Base-by-base conservation (phyloP, 768 basidiomycete species). In the Omphalotus guepiniiformis region DNA sequence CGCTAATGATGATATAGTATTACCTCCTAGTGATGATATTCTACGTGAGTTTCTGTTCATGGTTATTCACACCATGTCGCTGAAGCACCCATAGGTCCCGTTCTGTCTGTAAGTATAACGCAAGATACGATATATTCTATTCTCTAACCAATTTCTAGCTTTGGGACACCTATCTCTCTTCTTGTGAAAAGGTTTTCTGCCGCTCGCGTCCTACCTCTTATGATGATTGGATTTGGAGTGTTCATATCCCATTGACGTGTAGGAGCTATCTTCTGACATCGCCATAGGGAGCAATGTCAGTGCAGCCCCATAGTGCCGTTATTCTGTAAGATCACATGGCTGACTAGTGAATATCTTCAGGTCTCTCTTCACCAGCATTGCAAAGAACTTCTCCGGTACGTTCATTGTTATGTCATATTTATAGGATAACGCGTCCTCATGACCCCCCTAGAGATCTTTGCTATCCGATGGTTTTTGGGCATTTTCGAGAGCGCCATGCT, bases 211-310 rank as follows among this genome's bases (percentile, higher is more conserved):
- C 60, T 75, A 12, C 72, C 75, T 0, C 47, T 73, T 39, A 72
- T 76, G 69, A 74, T 77, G 74, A 52, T 76, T 43, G 73, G 74
- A 30, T 77, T 76, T 52, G 75, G 73, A 51, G 52, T 71, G 58
- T 15, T 27, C 4, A 39, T n/a, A 6, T 9, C n/a, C 18, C 15
- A 16, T 22, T 18, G 26, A 34, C 9, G 32, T 27, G 16, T 35
- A 26, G 6, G n/a, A 26, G 7, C 9, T 30, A 19, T 19, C 18
- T 9, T 35, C 36, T 28, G 19, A 43, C 16, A 9, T 16, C 13
- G 35, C 39, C 16, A 26, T 42, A 74, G 71, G 73, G 72, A 23
- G 65, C 68, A 6, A 73, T 74, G 72, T 74, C 42, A 45, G 65
- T 49, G 13, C 7, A 21, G n/a, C 9, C 16, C 25, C 9, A 12